Base-by-base conservation (phyloP, 345 rosid genomes). In the Salix suchowensis region DNA sequence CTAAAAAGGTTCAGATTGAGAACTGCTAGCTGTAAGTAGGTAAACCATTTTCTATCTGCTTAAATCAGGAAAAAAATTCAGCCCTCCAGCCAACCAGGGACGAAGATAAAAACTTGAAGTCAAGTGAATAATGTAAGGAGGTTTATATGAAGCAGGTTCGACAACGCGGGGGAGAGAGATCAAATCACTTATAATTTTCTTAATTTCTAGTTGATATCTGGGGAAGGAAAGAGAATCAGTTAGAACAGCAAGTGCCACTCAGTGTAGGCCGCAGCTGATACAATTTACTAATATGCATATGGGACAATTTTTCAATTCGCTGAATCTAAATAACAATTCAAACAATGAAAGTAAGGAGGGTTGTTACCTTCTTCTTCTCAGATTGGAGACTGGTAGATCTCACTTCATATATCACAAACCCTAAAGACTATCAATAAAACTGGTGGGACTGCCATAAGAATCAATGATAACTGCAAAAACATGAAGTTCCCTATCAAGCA, bases 381-480 rank as follows among this genome's bases (percentile, higher is more conserved):
- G 84, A 21, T 4, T 18, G 84, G 37, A 73, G 81, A 37, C 39
- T 7, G 32, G 84, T 65, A 77, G 81, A 79, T 77, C 76, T 88
- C 68, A 65, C 71, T 83, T 92, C 97, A 75, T 91, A 80, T 50
- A 92, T 88, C 76, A 89, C 85, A 77, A 91, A 83, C 37, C 97
- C 97, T 21, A 92, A 85, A 19, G 28, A 84, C 73, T 58, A 84
- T 76, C 82, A 91, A 34, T 37, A 84, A 71, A 73, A 89, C 83
- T 12, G 92, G 83, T 9, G 94, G 88, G 28, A 93, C 44, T 42
- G 93, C 96, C 84, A 93, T 68, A 12, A 93, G 66, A 40, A 88
- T 86, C 81, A 93, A 77, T 48, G 97, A 89, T 73, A 82, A 89
- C 97, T 93, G 61, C 74, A 60, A 72, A 18, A 78, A 71, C n/a